A percentile compares a stretch with the other conserved stretches of the same genome.
phyloP scores from a whole-genome alignment of 1,284 basidiomycete species.

The Tylopilus orsonianus region DNA sequence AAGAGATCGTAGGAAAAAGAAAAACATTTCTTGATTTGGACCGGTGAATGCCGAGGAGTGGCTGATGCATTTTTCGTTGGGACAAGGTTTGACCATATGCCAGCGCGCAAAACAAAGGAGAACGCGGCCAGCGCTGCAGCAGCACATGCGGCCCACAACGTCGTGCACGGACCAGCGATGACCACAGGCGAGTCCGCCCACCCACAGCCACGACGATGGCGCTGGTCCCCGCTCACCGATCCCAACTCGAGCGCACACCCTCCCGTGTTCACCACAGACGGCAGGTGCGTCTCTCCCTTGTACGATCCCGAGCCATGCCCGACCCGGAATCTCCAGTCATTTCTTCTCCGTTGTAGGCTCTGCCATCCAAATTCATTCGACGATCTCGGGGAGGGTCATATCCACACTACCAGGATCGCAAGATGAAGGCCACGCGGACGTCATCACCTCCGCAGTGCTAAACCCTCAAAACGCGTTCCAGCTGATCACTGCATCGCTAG shows the following conservation, averaged over 20 bases:
- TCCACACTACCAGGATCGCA: conserved; percentile 70
- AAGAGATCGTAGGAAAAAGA: neutral
- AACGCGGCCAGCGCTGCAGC: conserved; percentile 17
- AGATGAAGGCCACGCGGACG: conserved; percentile 46
- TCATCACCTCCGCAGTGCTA: conserved; percentile 75
- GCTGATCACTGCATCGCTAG: conserved; percentile 81
- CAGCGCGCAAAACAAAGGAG: conserved; percentile 22
- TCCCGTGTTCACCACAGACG: conserved; percentile 83
- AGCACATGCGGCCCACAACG: conserved; percentile 12
- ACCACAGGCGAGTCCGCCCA: conserved; percentile 9
- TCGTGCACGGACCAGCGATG: conserved; percentile 18
- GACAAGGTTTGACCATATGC: conserved; percentile 20
- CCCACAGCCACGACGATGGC: conserved; percentile 46
- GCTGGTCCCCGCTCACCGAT: conserved; percentile 74
- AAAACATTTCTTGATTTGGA: conserved; percentile 17
- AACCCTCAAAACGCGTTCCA: conserved; percentile 90
- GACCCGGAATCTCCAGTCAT: conserved; percentile 54
- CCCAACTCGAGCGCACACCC: conserved; percentile 63
- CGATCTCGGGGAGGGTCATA: conserved; percentile 71
- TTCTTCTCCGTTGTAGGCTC: conserved; percentile 82
- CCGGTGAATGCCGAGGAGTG: conserved; percentile 28
- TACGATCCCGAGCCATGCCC: conserved; percentile 14
- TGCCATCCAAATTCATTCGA: conserved; percentile 81
- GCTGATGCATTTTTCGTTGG: conserved; percentile 27
- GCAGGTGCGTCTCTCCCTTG: conserved; percentile 57